phyloP scores from a whole-genome alignment of 106 monocot species.

The Xerophyta viscosa region DNA sequence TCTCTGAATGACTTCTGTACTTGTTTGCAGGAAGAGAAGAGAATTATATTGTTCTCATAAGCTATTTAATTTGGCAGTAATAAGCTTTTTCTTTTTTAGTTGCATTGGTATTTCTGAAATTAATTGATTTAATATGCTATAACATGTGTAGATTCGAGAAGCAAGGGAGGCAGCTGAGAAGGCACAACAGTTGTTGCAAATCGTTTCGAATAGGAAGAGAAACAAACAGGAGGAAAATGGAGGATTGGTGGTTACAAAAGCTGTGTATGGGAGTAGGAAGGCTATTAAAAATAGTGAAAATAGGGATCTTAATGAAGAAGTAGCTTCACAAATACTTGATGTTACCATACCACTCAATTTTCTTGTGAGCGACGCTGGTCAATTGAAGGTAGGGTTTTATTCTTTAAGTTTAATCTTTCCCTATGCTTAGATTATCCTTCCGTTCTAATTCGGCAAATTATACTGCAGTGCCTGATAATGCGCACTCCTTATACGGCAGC shows the following conservation, averaged over 20 bases:
- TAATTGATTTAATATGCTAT: no score
- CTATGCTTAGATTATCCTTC: not conserved
- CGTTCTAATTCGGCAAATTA: no score
- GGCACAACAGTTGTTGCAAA: constrained; percentile 70
- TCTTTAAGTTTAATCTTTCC: not conserved
- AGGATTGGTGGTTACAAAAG: constrained; percentile 77
- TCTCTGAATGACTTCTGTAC: no score
- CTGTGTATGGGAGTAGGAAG: constrained; percentile 70
- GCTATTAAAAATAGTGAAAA: constrained; percentile 29
- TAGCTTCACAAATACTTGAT: constrained; percentile 63
- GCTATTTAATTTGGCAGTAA: no score
- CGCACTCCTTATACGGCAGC: no score
- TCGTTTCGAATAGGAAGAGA: constrained; percentile 79
- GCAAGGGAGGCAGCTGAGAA: constrained; percentile 72
- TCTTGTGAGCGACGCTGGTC: constrained; percentile 62
- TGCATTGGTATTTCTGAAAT: no score
- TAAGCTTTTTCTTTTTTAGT: no score
- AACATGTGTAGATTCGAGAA: constrained; percentile 63
- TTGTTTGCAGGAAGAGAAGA: no score
- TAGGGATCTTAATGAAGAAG: constrained; percentile 31
- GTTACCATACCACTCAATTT: constrained; percentile 87
- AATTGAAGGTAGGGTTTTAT: constrained; percentile 60
- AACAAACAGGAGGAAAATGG: constrained; percentile 69
- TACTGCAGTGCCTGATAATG: no score
- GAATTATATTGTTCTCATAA: no score